Conservation (phyloP, 345 rosid species). For the Eucalyptus cloeziana region DNA sequence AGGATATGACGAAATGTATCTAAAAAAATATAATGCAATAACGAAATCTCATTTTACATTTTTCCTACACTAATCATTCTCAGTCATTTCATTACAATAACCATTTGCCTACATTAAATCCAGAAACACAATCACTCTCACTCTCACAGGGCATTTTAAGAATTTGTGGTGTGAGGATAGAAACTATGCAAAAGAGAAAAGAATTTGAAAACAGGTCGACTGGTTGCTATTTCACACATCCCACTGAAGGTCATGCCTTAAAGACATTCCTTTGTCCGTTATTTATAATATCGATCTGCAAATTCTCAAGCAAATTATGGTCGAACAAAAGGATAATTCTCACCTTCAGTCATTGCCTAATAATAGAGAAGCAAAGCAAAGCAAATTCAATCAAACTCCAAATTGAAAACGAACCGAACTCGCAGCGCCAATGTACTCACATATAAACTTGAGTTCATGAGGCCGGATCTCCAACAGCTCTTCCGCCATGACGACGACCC, state of each 20-base stretch:
- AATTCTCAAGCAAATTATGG: background rate
- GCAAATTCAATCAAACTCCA: background rate
- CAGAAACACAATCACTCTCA: background rate
- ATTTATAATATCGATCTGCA: background rate
- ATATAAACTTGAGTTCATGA: constrained; percentile 22
- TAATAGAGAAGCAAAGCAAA: background rate
- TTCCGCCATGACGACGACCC: constrained; percentile 2
- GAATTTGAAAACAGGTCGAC: background rate
- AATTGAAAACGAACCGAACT: background rate
- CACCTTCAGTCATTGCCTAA: background rate
- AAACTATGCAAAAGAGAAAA: background rate
- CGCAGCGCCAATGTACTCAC: constrained; percentile 1
- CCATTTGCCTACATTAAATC: background rate
- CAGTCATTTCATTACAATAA: background rate
- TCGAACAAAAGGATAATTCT: background rate
- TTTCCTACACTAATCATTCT: background rate
- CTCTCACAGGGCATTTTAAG: background rate
- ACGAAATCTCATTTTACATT: background rate
- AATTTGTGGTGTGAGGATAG: no score
- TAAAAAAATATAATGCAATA: background rate
- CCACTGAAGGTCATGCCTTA: background rate
- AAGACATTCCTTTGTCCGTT: background rate
- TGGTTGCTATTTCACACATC: background rate
- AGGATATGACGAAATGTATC: background rate
- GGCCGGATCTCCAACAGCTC: constrained; percentile 42